phyloP scores from a whole-genome alignment of 768 basidiomycete species.

The Aureoboletus auriporus region DNA sequence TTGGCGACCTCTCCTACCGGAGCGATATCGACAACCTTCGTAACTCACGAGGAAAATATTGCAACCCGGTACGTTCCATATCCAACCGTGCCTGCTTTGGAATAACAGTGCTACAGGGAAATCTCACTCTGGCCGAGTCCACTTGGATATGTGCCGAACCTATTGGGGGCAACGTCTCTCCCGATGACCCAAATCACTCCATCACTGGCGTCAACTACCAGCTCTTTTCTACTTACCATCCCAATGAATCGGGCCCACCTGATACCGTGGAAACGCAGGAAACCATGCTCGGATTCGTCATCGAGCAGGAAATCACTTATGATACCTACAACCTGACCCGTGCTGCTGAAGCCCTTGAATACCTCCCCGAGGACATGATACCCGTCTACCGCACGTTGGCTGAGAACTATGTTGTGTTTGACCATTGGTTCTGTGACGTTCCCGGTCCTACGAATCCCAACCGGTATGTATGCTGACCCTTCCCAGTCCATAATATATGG shows the following conservation, averaged over 20 bases:
- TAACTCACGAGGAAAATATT: conserved; percentile 15
- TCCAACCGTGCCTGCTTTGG: background rate
- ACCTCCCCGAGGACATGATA: conserved; percentile 21
- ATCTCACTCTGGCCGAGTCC: conserved; percentile 9
- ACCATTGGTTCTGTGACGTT: conserved; percentile 23
- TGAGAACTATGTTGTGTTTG: conserved; percentile 22
- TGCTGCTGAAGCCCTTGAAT: conserved; percentile 17
- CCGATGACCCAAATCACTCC: conserved; percentile 24
- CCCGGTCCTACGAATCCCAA: conserved; percentile 26
- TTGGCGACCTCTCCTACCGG: conserved; percentile 25
- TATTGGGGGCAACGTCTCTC: conserved; percentile 14
- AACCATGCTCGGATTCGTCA: conserved; percentile 21
- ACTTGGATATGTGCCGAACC: conserved; percentile 18
- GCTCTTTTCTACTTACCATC: conserved; percentile 20
- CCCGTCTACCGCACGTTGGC: conserved; percentile 22
- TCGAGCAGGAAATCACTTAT: conserved; percentile 17
- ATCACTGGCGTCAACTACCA: conserved; percentile 21
- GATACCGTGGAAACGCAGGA: conserved; percentile 2
- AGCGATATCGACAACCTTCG: conserved; percentile 22
- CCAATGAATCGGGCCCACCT: conserved; percentile 11
- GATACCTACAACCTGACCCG: conserved; percentile 7
- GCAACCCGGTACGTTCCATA: conserved; percentile 18
- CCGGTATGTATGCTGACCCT: conserved; percentile 7
- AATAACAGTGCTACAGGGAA: conserved; percentile 4
- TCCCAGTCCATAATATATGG: too few relatives aligned